phyloP scores from a whole-genome alignment of 164 flowering plant genomes.

The Piper longum region DNA sequence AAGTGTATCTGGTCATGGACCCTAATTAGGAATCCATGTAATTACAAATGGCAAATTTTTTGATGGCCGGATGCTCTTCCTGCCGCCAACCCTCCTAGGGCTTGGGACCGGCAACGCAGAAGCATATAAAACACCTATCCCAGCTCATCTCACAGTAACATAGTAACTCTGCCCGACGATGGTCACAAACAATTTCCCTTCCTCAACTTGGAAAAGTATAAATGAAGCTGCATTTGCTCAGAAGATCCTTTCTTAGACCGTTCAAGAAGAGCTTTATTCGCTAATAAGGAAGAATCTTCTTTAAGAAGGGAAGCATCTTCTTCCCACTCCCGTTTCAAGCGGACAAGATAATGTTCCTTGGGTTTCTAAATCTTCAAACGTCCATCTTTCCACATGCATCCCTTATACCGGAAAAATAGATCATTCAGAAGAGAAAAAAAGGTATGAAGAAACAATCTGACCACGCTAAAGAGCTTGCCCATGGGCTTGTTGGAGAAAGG shows the following conservation, averaged over 20 bases:
- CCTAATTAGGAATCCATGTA: too few species aligned
- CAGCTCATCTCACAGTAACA: background rate
- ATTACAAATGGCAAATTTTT: too few species aligned
- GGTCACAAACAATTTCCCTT: conserved; percentile 28
- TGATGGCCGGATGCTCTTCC: too few species aligned
- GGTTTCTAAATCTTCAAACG: conserved; percentile 74
- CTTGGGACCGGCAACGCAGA: background rate
- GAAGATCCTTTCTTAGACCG: conserved; percentile 6
- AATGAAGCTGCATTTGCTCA: conserved; percentile 27
- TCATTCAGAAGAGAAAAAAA: background rate
- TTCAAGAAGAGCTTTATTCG: conserved; percentile 5
- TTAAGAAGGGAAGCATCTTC: conserved; percentile 34
- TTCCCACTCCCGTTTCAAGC: conserved; percentile 60
- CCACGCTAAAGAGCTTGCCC: conserved; percentile 66
- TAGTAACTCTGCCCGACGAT: background rate
- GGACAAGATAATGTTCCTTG: conserved; percentile 64
- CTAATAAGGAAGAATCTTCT: background rate
- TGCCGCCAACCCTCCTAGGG: too few species aligned
- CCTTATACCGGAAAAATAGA: conserved; percentile 48
- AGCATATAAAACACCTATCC: background rate
- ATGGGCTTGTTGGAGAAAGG: conserved; percentile 50
- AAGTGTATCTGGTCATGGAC: too few species aligned
- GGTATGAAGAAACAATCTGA: conserved; percentile 3
- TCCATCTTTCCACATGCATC: conserved; percentile 90
- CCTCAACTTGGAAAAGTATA: conserved; percentile 57